A percentile compares a stretch with the other conserved stretches of the same genome.
Conservation (phyloP, 805 yeast genomes). For the Barnettozyma vustinii region DNA sequence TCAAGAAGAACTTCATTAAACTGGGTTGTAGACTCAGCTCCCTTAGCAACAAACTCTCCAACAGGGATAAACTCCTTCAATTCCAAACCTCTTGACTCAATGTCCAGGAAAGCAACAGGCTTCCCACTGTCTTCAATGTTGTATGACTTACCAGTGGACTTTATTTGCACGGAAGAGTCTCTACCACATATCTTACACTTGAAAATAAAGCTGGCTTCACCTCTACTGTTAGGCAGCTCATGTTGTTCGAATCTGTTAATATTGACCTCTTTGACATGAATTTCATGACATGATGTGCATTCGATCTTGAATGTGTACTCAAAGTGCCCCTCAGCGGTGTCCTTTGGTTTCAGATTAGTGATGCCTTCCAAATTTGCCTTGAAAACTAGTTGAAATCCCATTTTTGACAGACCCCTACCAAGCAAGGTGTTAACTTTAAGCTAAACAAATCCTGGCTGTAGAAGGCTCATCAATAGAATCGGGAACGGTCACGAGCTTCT, state of each 20-base stretch:
- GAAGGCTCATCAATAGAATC: background rate
- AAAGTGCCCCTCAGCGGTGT: constrained; percentile 54
- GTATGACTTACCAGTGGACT: constrained; percentile 21
- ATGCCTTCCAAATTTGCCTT: constrained; percentile 33
- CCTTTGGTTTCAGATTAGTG: constrained; percentile 48
- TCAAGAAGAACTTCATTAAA: constrained; percentile 64
- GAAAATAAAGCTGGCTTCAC: constrained; percentile 80
- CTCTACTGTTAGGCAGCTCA: constrained; percentile 64
- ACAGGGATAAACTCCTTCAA: constrained; percentile 61
- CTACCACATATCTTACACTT: constrained; percentile 60
- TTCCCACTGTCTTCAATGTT: constrained; percentile 37
- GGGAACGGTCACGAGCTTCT: background rate
- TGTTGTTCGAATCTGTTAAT: constrained; percentile 64
- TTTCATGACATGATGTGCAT: constrained; percentile 78
- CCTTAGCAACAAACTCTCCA: constrained; percentile 54
- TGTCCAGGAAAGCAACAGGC: constrained; percentile 48
- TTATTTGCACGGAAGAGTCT: constrained; percentile 23
- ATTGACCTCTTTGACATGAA: constrained; percentile 62
- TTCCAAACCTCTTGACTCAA: constrained; percentile 86
- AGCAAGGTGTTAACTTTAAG: background rate
- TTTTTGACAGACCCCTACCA: background rate
- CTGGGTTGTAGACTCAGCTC: constrained; percentile 43
- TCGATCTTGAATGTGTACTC: constrained; percentile 69
- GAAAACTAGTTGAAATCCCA: constrained; percentile 27
- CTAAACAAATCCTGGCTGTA: background rate